These are phyloP conservation scores for Conticribra guillardii DNA, from an alignment of 108 stramenopile genomes.

Conservation along the genomic window DNA sequence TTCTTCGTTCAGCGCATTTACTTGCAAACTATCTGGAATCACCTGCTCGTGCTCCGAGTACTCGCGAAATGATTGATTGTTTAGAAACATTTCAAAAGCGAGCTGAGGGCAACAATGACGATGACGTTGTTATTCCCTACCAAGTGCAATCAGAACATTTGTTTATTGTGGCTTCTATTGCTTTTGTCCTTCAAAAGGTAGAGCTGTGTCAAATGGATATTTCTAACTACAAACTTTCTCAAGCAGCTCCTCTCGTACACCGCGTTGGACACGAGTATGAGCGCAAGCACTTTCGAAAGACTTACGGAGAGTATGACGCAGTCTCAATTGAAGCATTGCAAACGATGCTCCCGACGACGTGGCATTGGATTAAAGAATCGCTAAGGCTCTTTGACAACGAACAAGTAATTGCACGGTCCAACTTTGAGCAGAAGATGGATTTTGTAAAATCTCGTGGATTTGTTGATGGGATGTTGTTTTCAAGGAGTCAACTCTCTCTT, in stretches of 20 bases:
- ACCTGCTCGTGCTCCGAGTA: slow-evolving; percentile 50
- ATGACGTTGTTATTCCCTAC: slow-evolving; percentile 26
- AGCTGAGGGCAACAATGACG: neutral
- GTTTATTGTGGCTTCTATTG: slow-evolving; percentile 50
- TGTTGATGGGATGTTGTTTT: slow-evolving; percentile 61
- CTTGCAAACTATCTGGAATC: slow-evolving; percentile 56
- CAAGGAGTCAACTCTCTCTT: slow-evolving; percentile 27
- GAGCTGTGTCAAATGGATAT: slow-evolving; percentile 59
- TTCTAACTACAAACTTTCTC: slow-evolving; percentile 40
- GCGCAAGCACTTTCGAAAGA: slow-evolving; percentile 35
- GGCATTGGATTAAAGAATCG: slow-evolving; percentile 30
- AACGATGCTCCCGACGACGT: slow-evolving; percentile 35
- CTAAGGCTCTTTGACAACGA: slow-evolving; percentile 5
- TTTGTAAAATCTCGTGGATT: slow-evolving; percentile 44
- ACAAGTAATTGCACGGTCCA: slow-evolving; percentile 12
- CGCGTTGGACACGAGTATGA: slow-evolving; percentile 48
- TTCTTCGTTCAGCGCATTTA: slow-evolving; percentile 42
- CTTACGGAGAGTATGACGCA: slow-evolving; percentile 19
- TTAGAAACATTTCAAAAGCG: slow-evolving; percentile 11
- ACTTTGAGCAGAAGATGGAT: slow-evolving; percentile 49
- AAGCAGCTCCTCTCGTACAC: slow-evolving; percentile 46
- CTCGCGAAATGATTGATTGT: slow-evolving; percentile 42
- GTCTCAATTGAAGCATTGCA: slow-evolving; percentile 16
- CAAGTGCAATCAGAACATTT: slow-evolving; percentile 19
- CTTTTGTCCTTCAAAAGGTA: slow-evolving; percentile 57